These are phyloP conservation scores for Hirsutella rhossiliensis DNA, from an alignment of 2,329 filamentous ascomycete genomes.

Conservation along the genomic window DNA sequence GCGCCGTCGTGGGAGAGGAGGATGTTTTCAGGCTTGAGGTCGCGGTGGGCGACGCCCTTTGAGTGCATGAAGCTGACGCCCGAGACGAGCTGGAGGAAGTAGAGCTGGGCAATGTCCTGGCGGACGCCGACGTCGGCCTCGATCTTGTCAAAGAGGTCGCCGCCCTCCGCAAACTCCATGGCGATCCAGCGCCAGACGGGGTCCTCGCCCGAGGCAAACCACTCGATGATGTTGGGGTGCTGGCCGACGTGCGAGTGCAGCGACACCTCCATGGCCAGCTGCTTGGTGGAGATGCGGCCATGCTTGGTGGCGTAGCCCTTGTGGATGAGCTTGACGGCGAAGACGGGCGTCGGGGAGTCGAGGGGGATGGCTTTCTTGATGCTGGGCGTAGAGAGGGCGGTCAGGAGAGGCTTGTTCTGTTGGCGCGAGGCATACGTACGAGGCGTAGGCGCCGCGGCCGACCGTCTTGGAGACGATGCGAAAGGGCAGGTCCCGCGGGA, in stretches of 20 bases:
- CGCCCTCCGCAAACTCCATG: conserved; percentile 92
- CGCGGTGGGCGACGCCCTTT: conserved; percentile 86
- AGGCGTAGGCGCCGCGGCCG: conserved; percentile 92
- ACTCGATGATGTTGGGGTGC: conserved; percentile 89
- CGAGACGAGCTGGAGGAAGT: conserved; percentile 83
- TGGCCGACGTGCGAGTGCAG: conserved; percentile 80
- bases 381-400: conserved; percentile 28
- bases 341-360: conserved; percentile 58
- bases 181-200: conserved; percentile 88
- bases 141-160: conserved; percentile 98
- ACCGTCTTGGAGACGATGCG: conserved; percentile 94
- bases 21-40: conserved; percentile 92
- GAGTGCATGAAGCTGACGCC: conserved; percentile 93
- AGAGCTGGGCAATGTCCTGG: conserved; percentile 89
- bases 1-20: conserved; percentile 74
- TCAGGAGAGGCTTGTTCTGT: neutral
- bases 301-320: conserved; percentile 86
- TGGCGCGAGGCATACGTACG: conserved; percentile 40
- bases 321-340: conserved; percentile 98
- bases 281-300: conserved; percentile 78
- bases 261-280: conserved; percentile 83
- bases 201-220: conserved; percentile 81
- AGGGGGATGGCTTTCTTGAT: conserved; percentile 87
- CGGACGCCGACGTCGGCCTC: conserved; percentile 94
- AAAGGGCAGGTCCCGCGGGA: conserved; percentile 80